Evolutionary conservation across 2,329 filamentous ascomycete genomes (phyloP), one percentile per base, ranked within the genome.

Genomic region (Stachybotrys chartarum): DNA sequence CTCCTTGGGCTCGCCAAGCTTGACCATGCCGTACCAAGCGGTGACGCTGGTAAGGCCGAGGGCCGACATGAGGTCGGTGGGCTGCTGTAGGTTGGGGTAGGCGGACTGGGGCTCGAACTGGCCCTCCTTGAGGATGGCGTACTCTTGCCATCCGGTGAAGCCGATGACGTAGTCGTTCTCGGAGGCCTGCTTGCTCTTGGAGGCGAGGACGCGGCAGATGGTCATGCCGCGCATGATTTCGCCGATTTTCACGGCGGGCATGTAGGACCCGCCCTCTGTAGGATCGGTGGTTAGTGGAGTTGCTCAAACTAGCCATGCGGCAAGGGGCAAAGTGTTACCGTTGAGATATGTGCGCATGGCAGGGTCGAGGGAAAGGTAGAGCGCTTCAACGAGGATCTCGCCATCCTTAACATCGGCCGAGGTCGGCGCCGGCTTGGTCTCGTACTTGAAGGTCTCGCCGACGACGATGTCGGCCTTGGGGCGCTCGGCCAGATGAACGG

Each of bases 261-360:
- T 67, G 69, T 91, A 91, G 1, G 86, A 78, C 46, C 76, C 72
- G 12, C 57, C 59, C 57, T 78, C 77, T 79, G 54, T 52, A 51
- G 24, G 24, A 24, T 24, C 24, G 24, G 4, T 24, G 32, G 50
- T 50, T 42, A 30, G 39, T 30, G 55, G 24, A 24, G 24, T 24
- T 24, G 24, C 4, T 24, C 24, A 55, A 35, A 55, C 46, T 31
- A 16, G 51, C 24, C 24, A 24, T 24, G 24, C 24, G 24, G 4
- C 24, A 24, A 24, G 24, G 24, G 24, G 24, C 24, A 4, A 24
- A 24, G 24, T 24, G 24, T 35, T 60, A 81, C 78, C 78, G 59
- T 81, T 86, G 18, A 91, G 70, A 85, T 85, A 90, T 56, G 83
- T 83, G 62, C 87, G 80, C 86, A 90, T 90, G n/a, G 87, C 86